phyloP scores from a whole-genome alignment of 257 asterid genomes.

The Scutellaria barbata region DNA sequence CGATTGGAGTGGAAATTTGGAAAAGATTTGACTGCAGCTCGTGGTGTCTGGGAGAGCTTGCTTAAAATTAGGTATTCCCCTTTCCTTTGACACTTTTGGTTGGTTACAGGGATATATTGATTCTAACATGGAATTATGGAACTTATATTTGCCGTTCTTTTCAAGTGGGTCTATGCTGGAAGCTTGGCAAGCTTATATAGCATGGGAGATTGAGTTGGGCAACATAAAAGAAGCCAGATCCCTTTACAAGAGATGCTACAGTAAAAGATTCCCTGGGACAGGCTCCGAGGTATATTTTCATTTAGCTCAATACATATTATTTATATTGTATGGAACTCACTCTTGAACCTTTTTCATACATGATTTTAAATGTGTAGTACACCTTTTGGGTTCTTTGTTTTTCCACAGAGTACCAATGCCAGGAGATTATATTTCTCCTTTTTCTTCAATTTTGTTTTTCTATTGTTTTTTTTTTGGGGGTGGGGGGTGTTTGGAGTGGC shows the following conservation, averaged over 20 bases:
- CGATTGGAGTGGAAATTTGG: slow-evolving; percentile 74
- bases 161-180: slow-evolving; percentile 88
- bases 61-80: slow-evolving; percentile 68
- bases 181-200: slow-evolving; percentile 83
- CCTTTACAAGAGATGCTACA: slow-evolving; percentile 86
- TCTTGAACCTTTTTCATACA: slow-evolving; percentile 15
- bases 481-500: neutral
- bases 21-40: slow-evolving; percentile 81
- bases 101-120: slow-evolving; percentile 11
- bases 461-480: too few relatives aligned
- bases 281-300: slow-evolving; percentile 85
- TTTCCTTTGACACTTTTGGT: slow-evolving; percentile 14
- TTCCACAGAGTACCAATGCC: neutral
- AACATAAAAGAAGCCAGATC: slow-evolving; percentile 88
- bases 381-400: slow-evolving; percentile 22
- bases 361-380: neutral
- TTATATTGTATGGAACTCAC: slow-evolving; percentile 15
- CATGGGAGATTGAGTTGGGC: slow-evolving; percentile 79
- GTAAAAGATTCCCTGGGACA: slow-evolving; percentile 78
- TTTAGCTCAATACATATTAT: slow-evolving; percentile 15
- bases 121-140: slow-evolving; percentile 28
- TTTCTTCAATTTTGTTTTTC: too few relatives aligned
- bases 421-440: neutral
- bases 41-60: slow-evolving; percentile 96
- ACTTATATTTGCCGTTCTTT: slow-evolving; percentile 32